A percentile compares a stretch with the other conserved stretches of the same genome.
Conservation (phyloP, 495 filamentous ascomycete genomes). For the Cladorrhinum samala region DNA sequence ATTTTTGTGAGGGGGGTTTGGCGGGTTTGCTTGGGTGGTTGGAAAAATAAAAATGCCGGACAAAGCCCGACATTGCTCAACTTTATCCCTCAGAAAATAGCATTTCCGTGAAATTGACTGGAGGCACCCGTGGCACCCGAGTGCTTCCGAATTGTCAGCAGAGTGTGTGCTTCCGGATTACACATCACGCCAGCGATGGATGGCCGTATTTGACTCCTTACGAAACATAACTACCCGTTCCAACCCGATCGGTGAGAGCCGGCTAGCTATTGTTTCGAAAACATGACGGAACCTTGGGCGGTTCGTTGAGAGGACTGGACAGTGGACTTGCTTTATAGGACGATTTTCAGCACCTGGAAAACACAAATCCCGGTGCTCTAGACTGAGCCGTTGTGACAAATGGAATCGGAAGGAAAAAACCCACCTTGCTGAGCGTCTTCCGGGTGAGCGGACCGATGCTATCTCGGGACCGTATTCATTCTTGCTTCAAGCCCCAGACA, state of each 20-base stretch:
- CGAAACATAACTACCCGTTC: not conserved
- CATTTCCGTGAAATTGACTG: not conserved
- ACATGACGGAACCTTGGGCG: not conserved
- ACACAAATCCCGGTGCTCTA: not conserved
- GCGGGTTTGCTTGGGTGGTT: not conserved
- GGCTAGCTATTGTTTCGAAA: not conserved
- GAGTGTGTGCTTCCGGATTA: too few species aligned
- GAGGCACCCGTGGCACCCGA: too few species aligned
- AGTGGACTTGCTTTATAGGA: not conserved
- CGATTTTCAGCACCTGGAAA: not conserved
- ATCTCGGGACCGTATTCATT: not conserved
- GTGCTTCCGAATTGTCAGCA: not conserved
- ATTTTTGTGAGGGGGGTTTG: constrained; percentile 1
- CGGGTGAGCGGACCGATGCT: not conserved
- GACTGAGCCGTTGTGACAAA: constrained; percentile 2
- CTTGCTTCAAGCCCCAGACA: not conserved
- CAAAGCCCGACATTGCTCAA: constrained; percentile 8
- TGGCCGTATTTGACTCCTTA: not conserved
- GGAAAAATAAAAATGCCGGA: constrained; percentile 5
- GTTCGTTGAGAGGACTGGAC: not conserved
- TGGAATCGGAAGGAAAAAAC: not conserved
- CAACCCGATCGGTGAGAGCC: constrained; percentile 8
- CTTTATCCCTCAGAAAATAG: not conserved
- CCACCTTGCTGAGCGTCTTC: not conserved
- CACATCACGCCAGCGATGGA: too few species aligned